Conservation (phyloP, 495 filamentous ascomycete genomes). For the Daldinia concentrica region DNA sequence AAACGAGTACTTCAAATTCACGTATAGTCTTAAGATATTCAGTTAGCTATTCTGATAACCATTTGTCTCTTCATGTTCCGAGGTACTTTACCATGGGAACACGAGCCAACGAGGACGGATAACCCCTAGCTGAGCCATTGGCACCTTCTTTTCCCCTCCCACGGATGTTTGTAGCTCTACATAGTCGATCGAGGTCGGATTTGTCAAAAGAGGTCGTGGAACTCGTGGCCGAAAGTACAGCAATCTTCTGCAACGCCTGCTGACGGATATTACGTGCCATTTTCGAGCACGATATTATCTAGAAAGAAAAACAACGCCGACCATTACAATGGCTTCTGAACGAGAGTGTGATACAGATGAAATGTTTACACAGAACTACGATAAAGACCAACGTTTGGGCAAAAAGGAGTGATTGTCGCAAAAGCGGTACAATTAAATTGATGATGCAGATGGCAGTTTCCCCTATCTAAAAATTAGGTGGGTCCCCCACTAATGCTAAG, state of each 20-base stretch:
- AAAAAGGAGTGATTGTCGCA: constrained; percentile 23
- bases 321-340: constrained; percentile 13
- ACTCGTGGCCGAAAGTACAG: constrained; percentile 66
- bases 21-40: constrained; percentile 63
- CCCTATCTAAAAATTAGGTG: constrained; percentile 23
- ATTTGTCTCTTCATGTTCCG: not conserved
- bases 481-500: not conserved
- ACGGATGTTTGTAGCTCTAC: constrained; percentile 61
- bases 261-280: constrained; percentile 66
- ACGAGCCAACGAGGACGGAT: constrained; percentile 49
- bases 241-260: constrained; percentile 76
- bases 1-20: constrained; percentile 89
- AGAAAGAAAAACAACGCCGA: not conserved
- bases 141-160: constrained; percentile 41
- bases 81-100: constrained; percentile 60
- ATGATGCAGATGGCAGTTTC: constrained; percentile 17
- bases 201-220: constrained; percentile 61
- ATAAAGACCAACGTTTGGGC: not conserved
- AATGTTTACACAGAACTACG: constrained; percentile 5
- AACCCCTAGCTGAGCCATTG: constrained; percentile 48
- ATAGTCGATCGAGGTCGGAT: constrained; percentile 72
- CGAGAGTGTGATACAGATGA: constrained; percentile 7
- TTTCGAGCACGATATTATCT: constrained; percentile 19
- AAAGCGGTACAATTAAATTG: constrained; percentile 29
- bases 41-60: constrained; percentile 25